A percentile compares a stretch with the other conserved stretches of the same genome.
Evolutionary conservation across 1,284 basidiomycete genomes (phyloP).

Genomic region (Stereum hirsutum): DNA sequence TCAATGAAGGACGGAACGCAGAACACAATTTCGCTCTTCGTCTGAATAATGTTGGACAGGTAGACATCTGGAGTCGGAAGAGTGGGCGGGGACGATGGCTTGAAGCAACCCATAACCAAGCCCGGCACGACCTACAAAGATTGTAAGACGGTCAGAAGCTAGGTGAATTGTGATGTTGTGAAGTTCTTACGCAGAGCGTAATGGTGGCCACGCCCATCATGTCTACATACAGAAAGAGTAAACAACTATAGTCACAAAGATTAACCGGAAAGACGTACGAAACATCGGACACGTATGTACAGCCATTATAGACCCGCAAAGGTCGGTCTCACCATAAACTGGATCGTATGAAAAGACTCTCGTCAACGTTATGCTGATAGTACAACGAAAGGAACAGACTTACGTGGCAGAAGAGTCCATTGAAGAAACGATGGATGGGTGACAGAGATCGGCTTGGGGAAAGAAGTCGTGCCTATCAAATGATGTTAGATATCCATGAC

Average conservation of each 20-base stretch:
- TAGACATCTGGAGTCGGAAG: constrained; percentile 18
- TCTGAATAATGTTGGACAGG: constrained; percentile 12
- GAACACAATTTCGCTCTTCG: constrained; percentile 14
- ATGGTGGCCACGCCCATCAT: constrained; percentile 13
- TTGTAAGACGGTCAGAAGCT: background rate
- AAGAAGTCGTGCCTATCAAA: constrained; percentile 22
- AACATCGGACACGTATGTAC: constrained; percentile 13
- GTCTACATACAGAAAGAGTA: constrained; percentile 10
- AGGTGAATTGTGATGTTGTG: background rate
- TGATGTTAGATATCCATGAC: too few species aligned
- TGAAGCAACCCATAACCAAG: constrained; percentile 15
- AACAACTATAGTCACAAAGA: background rate
- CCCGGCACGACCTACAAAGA: constrained; percentile 18
- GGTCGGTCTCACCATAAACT: constrained; percentile 16
- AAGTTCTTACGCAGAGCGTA: constrained; percentile 10
- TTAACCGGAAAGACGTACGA: constrained; percentile 6
- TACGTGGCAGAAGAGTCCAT: constrained; percentile 8
- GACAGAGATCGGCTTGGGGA: constrained; percentile 19
- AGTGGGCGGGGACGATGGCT: constrained; percentile 14
- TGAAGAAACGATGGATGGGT: constrained; percentile 13
- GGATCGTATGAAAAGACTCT: background rate
- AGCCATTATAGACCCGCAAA: constrained; percentile 11
- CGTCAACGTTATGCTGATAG: background rate
- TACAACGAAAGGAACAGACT: background rate
- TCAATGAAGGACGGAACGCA: constrained; percentile 21